Conservation (phyloP, 2,329 filamentous ascomycete genomes). For the Penicillium sp. region DNA sequence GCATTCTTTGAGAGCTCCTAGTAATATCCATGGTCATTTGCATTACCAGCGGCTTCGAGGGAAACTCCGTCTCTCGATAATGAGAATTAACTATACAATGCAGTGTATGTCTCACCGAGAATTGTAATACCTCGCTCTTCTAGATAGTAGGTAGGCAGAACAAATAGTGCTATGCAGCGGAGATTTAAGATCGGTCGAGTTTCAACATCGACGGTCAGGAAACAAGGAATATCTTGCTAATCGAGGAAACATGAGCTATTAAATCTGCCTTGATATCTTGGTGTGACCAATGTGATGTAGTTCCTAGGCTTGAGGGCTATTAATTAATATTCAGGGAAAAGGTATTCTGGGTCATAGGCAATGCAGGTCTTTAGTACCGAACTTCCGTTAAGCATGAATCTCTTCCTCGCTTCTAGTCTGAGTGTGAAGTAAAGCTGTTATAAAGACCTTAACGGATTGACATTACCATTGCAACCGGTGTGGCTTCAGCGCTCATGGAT, state of each 20-base stretch:
- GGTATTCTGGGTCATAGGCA: background rate
- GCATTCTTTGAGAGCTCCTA: constrained; percentile 5
- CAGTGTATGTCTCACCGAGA: constrained; percentile 19
- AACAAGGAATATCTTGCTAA: background rate
- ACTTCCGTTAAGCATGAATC: no score
- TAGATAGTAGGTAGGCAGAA: background rate
- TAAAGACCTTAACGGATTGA: background rate
- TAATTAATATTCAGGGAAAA: background rate
- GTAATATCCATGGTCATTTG: constrained; percentile 20
- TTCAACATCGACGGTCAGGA: constrained; percentile 16
- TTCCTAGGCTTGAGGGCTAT: background rate
- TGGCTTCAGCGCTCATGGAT: background rate
- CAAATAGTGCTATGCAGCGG: constrained; percentile 5
- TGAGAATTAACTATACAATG: constrained; percentile 14
- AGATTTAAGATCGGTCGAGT: constrained; percentile 17
- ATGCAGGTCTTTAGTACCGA: no score
- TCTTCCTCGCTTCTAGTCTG: no score
- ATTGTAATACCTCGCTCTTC: constrained; percentile 17
- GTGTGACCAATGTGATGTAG: background rate
- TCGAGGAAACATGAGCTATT: background rate
- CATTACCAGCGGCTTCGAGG: constrained; percentile 13
- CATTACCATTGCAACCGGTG: constrained; percentile 17
- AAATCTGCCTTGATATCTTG: background rate
- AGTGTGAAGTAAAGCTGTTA: background rate
- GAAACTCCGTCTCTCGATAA: constrained; percentile 23